Evolutionary conservation across 1,139 yeast genomes (phyloP).

Genomic region (Kazachstania sp.): DNA sequence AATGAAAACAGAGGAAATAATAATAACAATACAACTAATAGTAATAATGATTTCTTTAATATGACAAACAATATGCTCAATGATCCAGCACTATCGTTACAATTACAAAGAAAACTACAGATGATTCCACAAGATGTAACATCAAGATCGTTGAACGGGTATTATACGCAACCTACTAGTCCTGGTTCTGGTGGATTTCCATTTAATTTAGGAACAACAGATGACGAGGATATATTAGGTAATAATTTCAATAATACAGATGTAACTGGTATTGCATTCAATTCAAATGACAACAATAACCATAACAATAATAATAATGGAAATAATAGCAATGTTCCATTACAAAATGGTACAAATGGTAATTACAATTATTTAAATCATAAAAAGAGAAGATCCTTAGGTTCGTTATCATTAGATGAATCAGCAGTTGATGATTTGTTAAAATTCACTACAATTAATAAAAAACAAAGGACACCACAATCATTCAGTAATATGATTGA

Average conservation of each 20-base stretch:
- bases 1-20: too few species aligned
- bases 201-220: constrained; percentile 4
- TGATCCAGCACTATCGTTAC: constrained; percentile 19
- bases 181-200: constrained; percentile 15
- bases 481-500: constrained; percentile 4
- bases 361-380: constrained; percentile 8
- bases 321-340: neutral
- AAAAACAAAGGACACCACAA: constrained; percentile 10
- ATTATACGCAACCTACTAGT: constrained; percentile 28
- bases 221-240: constrained; percentile 8
- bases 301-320: too few species aligned
- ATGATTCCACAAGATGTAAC: constrained; percentile 21
- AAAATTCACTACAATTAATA: constrained; percentile 21
- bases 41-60: constrained; percentile 4
- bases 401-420: constrained; percentile 25
- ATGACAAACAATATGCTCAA: constrained; percentile 2
- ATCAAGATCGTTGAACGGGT: constrained; percentile 23
- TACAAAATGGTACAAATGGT: neutral
- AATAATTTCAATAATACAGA: constrained; percentile 3
- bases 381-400: constrained; percentile 22
- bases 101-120: constrained; percentile 22
- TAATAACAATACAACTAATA: neutral
- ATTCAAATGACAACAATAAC: neutral
- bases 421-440: constrained; percentile 27
- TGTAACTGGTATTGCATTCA: neutral